Evolutionary conservation across 331 rosid species (phyloP).

Genomic region (Acacia concinna): DNA sequence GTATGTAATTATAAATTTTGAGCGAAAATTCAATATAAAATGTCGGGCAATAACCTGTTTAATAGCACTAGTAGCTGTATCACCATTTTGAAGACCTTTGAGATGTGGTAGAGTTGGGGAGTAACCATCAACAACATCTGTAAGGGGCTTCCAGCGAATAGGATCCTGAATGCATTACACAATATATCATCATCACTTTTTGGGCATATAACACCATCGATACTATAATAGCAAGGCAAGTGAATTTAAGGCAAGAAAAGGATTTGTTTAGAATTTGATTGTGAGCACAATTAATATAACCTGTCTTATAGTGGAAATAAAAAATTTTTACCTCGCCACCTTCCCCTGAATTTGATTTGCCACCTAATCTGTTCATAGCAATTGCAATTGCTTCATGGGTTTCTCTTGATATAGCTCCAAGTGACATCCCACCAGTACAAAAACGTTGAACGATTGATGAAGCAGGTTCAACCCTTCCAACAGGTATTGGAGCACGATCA

Average conservation of each 20-base stretch:
- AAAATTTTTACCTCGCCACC: conserved; percentile 92
- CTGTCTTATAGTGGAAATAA: conserved; percentile 12
- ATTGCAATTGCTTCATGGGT: conserved; percentile 98
- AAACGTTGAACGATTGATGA: conserved; percentile 77
- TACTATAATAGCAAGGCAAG: conserved; percentile 10
- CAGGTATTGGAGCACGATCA: conserved; percentile 83
- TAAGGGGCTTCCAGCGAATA: conserved; percentile 94
- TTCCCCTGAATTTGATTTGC: conserved; percentile 98
- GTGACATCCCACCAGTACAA: conserved; percentile 33
- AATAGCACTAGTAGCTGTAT: conserved; percentile 98
- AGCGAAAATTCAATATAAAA: conserved; percentile 5
- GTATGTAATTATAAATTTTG: background rate
- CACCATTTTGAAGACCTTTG: conserved; percentile 99
- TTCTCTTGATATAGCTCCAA: conserved; percentile 99
- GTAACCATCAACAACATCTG: conserved; percentile 97
- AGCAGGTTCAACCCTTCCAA: conserved; percentile 97
- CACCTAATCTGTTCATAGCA: conserved; percentile 99
- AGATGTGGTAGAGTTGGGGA: conserved; percentile 98
- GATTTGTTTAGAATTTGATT: background rate
- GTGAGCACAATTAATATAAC: conserved; percentile 7
- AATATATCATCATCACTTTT: conserved; percentile 13
- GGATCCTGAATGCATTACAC: conserved; percentile 71
- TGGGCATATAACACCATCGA: background rate
- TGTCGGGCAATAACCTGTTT: conserved; percentile 75
- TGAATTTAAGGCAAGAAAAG: background rate